Percentiles rank a stretch among this genome's conserved stretches.
Evolutionary conservation across 208 protist species (phyloP).

Genomic region (Histomonas meleagridis): DNA sequence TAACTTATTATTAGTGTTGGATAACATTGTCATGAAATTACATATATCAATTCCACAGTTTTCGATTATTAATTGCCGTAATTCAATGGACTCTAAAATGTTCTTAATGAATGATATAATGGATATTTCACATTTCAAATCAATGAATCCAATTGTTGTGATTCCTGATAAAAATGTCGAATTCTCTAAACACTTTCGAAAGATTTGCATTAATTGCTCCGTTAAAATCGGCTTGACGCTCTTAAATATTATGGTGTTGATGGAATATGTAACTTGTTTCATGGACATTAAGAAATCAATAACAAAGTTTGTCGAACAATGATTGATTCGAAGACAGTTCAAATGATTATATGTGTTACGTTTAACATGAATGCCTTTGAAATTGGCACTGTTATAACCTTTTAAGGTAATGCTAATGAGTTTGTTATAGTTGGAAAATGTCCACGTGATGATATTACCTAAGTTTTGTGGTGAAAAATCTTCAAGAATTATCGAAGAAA

Average conservation of each 20-base stretch:
- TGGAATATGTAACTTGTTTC: neutral
- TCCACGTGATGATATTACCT: neutral
- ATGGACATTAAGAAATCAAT: neutral
- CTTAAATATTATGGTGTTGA: neutral
- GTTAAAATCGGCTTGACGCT: no score
- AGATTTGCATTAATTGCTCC: no score
- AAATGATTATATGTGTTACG: neutral
- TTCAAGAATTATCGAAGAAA: neutral
- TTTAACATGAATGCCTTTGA: neutral
- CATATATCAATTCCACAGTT: neutral
- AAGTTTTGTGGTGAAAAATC: neutral
- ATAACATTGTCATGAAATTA: neutral
- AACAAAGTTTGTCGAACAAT: neutral
- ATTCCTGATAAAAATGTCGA: no score
- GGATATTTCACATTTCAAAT: no score
- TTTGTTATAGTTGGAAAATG: neutral
- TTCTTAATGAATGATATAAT: no score
- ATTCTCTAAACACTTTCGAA: no score
- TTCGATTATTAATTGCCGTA: neutral
- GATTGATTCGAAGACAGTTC: neutral
- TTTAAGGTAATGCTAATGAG: neutral
- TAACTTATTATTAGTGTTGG: neutral
- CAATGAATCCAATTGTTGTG: no score
- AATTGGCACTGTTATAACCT: neutral
- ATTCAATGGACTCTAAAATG: no score